A percentile compares a stretch with the other conserved stretches of the same genome.
phyloP scores from a whole-genome alignment of 2,329 filamentous ascomycete genomes.

The Arthrobotrys sphaeroides region DNA sequence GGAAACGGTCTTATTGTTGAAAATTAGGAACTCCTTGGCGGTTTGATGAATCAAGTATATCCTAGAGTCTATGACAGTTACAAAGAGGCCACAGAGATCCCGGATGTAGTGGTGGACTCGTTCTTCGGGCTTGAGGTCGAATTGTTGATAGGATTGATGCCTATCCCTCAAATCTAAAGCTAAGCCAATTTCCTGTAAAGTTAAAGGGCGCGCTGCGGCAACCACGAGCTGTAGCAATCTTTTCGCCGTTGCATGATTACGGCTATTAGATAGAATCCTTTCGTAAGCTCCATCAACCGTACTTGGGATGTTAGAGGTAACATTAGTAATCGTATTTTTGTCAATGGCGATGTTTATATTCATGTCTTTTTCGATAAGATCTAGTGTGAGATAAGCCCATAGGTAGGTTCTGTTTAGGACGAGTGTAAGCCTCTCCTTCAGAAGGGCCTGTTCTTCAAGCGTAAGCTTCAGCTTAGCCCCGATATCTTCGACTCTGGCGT shows the following conservation, averaged over 20 bases:
- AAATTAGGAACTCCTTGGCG: constrained; percentile 61
- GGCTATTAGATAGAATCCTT: constrained; percentile 59
- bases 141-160: constrained; percentile 18
- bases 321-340: constrained; percentile 52
- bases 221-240: constrained; percentile 49
- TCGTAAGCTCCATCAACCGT: constrained; percentile 61
- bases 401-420: constrained; percentile 60
- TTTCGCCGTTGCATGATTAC: constrained; percentile 56
- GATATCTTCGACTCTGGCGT: constrained; percentile 57
- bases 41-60: constrained; percentile 58
- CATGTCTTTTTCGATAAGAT: constrained; percentile 57
- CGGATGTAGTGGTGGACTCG: constrained; percentile 55
- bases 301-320: constrained; percentile 55
- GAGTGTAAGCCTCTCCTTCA: constrained; percentile 53
- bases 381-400: constrained; percentile 61
- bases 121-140: constrained; percentile 54
- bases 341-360: constrained; percentile 55
- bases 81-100: constrained; percentile 61
- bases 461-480: constrained; percentile 56
- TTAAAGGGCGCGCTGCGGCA: constrained; percentile 60
- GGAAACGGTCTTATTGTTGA: neutral
- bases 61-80: constrained; percentile 59
- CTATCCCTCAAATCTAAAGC: constrained; percentile 55
- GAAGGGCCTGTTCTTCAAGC: constrained; percentile 31
- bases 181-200: constrained; percentile 59